Base-by-base conservation (phyloP, 805 yeast species). In the Metschnikowia anglica region DNA sequence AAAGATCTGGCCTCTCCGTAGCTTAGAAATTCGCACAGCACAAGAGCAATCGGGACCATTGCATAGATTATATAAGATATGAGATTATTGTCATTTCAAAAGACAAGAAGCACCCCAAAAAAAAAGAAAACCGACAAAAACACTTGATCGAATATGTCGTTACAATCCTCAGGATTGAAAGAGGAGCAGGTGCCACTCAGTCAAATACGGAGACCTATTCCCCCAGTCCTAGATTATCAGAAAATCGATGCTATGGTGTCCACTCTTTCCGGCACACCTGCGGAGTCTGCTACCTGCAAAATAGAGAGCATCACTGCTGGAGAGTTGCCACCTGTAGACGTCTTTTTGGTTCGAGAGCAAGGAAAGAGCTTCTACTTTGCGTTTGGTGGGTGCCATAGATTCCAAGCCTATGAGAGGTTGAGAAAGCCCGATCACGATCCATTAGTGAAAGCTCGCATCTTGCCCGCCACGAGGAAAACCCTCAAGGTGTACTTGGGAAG, bases 371-470 rank as follows among this genome's bases (percentile, higher is more conserved):
- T 74, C 59, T 87, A 83, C 56, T 87, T 85, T 62, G 95, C 90
- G 1, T 88, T 88, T 63, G 96, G 96, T 5, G 96, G 96, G 0
- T 88, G 96, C 58, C 96, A 88, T 58, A 64, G 96, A 48, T 83
- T 88, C 52, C 95, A 88, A 60, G 95, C 95, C 0, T 88, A 88
- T 58, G 93, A 87, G 44, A 65, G 73, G 29, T 44, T 62, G 19
- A 74, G 72, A 23, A 58, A 62, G 3, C 39, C 41, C 5, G 58
- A 53, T 1, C 36, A 48, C 12, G 68, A 64, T 20, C 59, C 65
- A 0, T 53, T 74, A 66, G 95, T 88, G 8, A 81, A 76, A 55
- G 83, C 88, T 61, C 83, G 82, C 51, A 56, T 88, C 7, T 62
- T 86, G 24, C 96, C 96, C 1, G 83, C 88, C 5, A 86, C 95